A percentile compares a stretch with the other conserved stretches of the same genome.
These are phyloP conservation scores for Pleomassaria siparia DNA, from an alignment of 2,329 filamentous ascomycete species.

Conservation along the genomic window DNA sequence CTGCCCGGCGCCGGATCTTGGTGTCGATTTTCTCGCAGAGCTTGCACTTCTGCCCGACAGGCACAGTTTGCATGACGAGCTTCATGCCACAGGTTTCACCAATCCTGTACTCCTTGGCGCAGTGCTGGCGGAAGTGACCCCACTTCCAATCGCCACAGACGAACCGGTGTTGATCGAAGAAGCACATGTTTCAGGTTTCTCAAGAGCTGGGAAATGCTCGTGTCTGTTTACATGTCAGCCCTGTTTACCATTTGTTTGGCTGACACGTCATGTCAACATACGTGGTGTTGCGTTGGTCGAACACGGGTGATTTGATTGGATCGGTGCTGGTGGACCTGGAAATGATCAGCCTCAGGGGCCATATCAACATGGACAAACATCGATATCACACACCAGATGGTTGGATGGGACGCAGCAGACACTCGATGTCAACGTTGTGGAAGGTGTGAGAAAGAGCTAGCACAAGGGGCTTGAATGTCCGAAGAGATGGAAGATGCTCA, in stretches of 20 bases:
- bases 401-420: slow-evolving; percentile 31
- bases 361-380: slow-evolving; percentile 20
- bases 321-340: slow-evolving; percentile 18
- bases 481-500: slow-evolving; percentile 32
- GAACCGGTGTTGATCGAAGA: slow-evolving; percentile 89
- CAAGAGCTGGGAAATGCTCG: slow-evolving; percentile 33
- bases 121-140: slow-evolving; percentile 90
- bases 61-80: slow-evolving; percentile 75
- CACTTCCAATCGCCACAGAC: slow-evolving; percentile 90
- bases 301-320: slow-evolving; percentile 27
- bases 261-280: slow-evolving; percentile 27
- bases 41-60: slow-evolving; percentile 69
- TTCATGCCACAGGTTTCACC: slow-evolving; percentile 96
- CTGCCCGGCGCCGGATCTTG: slow-evolving; percentile 73
- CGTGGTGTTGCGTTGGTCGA: slow-evolving; percentile 28
- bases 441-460: slow-evolving; percentile 20
- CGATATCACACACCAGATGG: slow-evolving; percentile 32
- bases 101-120: slow-evolving; percentile 90
- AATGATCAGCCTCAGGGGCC: slow-evolving; percentile 34
- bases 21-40: slow-evolving; percentile 87
- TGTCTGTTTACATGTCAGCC: slow-evolving; percentile 32
- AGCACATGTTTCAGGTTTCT: slow-evolving; percentile 72
- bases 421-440: slow-evolving; percentile 11
- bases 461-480: slow-evolving; percentile 28
- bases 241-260: slow-evolving; percentile 31